Base-by-base conservation (phyloP, 139 green algal species). In the Edaphochlamys debaryana region DNA sequence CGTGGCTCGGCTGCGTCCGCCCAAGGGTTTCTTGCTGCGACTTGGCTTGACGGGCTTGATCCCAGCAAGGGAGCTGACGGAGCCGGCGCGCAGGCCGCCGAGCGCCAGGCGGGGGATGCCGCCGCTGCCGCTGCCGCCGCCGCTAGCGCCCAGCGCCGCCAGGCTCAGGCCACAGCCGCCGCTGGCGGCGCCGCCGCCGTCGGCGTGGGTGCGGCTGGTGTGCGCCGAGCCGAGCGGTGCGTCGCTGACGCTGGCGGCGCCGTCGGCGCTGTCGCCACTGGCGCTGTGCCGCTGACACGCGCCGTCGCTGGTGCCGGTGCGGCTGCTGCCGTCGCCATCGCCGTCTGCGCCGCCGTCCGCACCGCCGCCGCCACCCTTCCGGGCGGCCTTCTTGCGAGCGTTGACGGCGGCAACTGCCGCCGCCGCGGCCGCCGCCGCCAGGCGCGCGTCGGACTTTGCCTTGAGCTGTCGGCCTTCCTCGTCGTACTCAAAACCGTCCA, bases 401-500 rank as follows among this genome's bases (percentile, higher is more conserved):
- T 9, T 54, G 45, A 13, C 13, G 62, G 62, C 62, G 62, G 62
- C 62, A 15, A 29, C 27, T 11, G 74, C 50, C 9, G 54, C 69
- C 4, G 56, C 69, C 17, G 68, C 64, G 34, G 71, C 79, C 27
- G 72, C 63, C 32, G 25, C 45, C 36, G 45, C 60, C 77, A 40
- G 42, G 11, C 42, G 42, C 34, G 77, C 77, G 20, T 75, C 36
- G 66, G 74, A 81, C 19, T 64, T 62, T 2, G 76, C 72, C 52
- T 85, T 60, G 37, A 91, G 69, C 54, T 71, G 72, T 41, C 29
- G 48, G 27, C 67, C 85, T 67, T 89, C 85, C 40, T 89, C 79
- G 50, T 89, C 85, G 48, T 86, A 89, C 73, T 89, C 85, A 38
- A 89, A 74, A 1, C 85, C 85, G 22, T 86, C 64, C 38, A 89